Evolutionary conservation across 2,329 filamentous ascomycete species (phyloP), one percentile per base, ranked within the genome.

Genomic region (Xylaria sp.): DNA sequence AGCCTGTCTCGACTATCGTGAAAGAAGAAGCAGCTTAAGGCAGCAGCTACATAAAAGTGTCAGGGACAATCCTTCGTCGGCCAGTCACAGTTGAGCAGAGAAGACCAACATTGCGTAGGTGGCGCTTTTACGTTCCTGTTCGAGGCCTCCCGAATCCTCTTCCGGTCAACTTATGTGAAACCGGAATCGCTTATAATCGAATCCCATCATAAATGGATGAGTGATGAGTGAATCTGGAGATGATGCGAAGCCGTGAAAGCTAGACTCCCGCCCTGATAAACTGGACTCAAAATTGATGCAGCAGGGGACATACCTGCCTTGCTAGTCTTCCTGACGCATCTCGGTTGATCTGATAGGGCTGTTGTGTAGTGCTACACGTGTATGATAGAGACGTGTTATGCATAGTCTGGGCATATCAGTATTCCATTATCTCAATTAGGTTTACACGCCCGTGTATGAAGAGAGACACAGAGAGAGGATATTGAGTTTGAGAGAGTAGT

Each of bases 91-190:
- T 19, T 21, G 33, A 42, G 38, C 12, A 5, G 15, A 11, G 21
- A 15, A 42, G 50, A 14, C 23, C 21, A 53, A 3, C 28, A 52
- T 57, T 61, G 57, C 61, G 61, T 64, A 57, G 37, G 61, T 57
- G 61, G 57, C 57, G 57, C n/a, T 23, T 12, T 17, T 46, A n/a
- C 47, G 45, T 53, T 25, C 57, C 46, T 56, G 31, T 42, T 38
- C 55, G 15, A 63, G 46, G 23, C 56, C 43, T 52, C 40, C 43
- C 38, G n/a, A 15, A 38, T 46, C 12, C 19, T 51, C 28, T 5
- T 7, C 38, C 45, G 42, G 51, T 40, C 33, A 60, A 63, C 61
- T 49, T 40, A 64, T 23, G n/a, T 64, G 61, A 64, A 64, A 64
- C 61, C 38, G 35, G n/a, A 31, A 42, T 58, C 55, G 11, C 43